Evolutionary conservation across 176 grass and related monocot species (phyloP), one percentile per base, ranked within the genome.

Genomic region (Zoysia pacifica): DNA sequence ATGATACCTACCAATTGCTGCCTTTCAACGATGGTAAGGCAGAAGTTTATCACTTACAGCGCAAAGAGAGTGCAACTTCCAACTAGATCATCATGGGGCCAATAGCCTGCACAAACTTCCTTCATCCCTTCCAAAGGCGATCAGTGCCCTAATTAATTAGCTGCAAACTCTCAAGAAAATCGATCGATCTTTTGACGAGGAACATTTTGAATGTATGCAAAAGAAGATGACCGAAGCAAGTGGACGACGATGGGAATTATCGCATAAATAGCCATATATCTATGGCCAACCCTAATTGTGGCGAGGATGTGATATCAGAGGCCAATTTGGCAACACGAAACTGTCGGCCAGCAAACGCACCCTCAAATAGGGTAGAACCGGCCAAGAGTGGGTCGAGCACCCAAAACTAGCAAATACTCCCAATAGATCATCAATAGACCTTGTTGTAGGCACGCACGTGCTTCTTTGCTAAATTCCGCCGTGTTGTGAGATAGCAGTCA

Each of bases 321-420:
- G 67, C 67, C 82, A 60, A 74, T 79, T 82, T 70, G 82, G 77
- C 77, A 85, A 50, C 86, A 83, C 54, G 86, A 46, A 79, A 73
- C 72, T 89, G 87, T 81, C 78, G 67, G 78, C 87, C 67, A 89
- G 78, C 78, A 73, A 81, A 67, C 61, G 43, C 82, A 62, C 72
- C 66, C 70, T 59, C 44, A 73, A 67, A 85, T 85, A 67, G 87
- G 87, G 43, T 62, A 67, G 14, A 6, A 55, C 15, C 28, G 28
- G 28, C 28, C 28, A 56, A 43, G 49, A 48, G 78, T 78, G 82
- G 73, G 78, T 78, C 78, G 73, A 67, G 73, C 11, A 78, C 82
- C 82, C 67, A 67, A 85, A 85, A 85, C 73, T 61, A 62, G 82
- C 35, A 76, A 70, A 72, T 77, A 14, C 28, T 28, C 28, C 62